Base-by-base conservation (phyloP, 768 basidiomycete genomes). In the Psilocybe azurescens region DNA sequence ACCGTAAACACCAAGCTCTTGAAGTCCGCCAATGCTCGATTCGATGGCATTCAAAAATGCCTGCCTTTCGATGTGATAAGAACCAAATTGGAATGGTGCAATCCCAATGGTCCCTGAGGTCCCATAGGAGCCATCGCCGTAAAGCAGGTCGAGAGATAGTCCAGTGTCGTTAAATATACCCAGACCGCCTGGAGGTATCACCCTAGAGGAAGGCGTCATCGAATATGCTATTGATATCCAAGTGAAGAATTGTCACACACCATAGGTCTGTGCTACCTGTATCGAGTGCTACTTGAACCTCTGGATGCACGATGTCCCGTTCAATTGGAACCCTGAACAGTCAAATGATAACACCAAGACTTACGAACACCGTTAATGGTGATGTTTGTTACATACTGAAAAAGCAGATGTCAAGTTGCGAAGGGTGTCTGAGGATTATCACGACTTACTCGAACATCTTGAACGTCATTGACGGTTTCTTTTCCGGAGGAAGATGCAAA, bases 231-330 rank as follows among this genome's bases (percentile, higher is more conserved):
- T 24, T 24, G 24, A 24, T 24, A 24, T 24, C 24, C 24, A 24
- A 24, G 24, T 24, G 24, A 24, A 24, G 24, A 24, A 24, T 24
- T 38, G 46, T 24, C 14, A 46, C 61, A 8, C 60, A 77, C 77
- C 77, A 78, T 56, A 75, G 65, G 59, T 79, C 78, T 8, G 78
- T 76, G 39, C 74, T 76, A 41, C 77, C 78, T 0, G 77, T 79
- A 54, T 79, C 77, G n/a, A 79, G 70, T 2, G 71, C 75, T 3
- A 77, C 73, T 55, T 66, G 58, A 5, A 77, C 71, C 38, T 67
- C 73, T 75, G 46, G 3, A 41, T 14, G 20, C 11, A 46, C 10
- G 41, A 36, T 9, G n/a, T 13, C 18, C 20, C 24, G 48, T 47
- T 18, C 5, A 41, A 20, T 28, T 39, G 13, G 7, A 13, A 11